Evolutionary conservation across 441 rosid species (phyloP), one percentile per base, ranked within the genome.

Genomic region (Rhodomyrtus psidioides): DNA sequence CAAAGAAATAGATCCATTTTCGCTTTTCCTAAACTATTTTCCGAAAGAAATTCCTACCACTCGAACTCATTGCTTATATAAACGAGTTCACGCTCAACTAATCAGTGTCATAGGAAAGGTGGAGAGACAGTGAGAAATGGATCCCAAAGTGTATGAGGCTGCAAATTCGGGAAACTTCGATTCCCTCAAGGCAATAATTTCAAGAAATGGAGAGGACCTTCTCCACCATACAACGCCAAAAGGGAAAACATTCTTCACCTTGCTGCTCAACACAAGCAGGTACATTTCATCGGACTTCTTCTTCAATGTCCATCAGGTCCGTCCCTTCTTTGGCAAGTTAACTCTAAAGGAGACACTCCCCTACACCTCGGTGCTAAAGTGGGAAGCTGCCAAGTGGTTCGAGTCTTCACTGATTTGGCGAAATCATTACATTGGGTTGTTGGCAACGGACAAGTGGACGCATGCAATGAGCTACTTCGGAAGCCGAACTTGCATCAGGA

Each of bases 401-500:
- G 0, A 27, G 39, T 7, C 19, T 15, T 59, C 5, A 59, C 15
- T 7, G 21, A 59, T 59, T 1, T 59, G 1, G 21, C 1, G 5
- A 59, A 7, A 6, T 59, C 70, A 2, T 39, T 27, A 8, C 0
- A 14, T 15, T 59, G 70, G 21, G 70, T 59, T 7, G 21, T 14
- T 59, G 21, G 15, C 15, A 28, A 59, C 0, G 39, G 39, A 27
- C 21, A 27, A 27, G 12, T 14, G 1, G 21, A 59, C 5, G 39
- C 70, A 15, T 27, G 70, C 39, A 27, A 3, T 6, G 70, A 15
- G 1, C 39, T 59, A 14, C 70, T 59, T 59, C 21, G 5, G 27
- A 59, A 15, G 70, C 9, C 2, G 1, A 59, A 27, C 27, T 1
- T 0, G 21, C 12, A 15, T 27, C 0, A 28, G 39, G 39, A 59